A percentile compares a stretch with the other conserved stretches of the same genome.
Conservation (phyloP, 2,329 filamentous ascomycete species). For the Phialemoniopsis sp. region DNA sequence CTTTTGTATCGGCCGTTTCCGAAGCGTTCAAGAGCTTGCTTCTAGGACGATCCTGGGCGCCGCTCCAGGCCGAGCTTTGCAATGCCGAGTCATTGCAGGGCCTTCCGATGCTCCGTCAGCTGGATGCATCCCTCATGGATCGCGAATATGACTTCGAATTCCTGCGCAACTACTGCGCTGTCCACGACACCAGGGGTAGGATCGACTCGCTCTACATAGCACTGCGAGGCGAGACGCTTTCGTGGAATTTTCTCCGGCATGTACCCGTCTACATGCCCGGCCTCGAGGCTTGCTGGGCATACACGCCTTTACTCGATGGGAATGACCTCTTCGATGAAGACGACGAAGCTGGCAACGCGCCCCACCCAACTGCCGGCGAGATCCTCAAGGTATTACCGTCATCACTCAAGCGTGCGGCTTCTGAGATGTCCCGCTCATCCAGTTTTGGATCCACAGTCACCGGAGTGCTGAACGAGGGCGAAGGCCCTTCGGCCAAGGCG, state of each 20-base stretch:
- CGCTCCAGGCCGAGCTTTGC: constrained; percentile 54
- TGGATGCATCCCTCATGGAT: constrained; percentile 38
- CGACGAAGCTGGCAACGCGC: constrained; percentile 13
- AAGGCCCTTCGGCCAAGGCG: constrained; percentile 12
- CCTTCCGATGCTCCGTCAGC: constrained; percentile 54
- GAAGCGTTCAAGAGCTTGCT: constrained; percentile 46
- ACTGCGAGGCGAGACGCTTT: constrained; percentile 48
- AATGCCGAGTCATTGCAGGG: constrained; percentile 50
- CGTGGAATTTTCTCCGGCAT: constrained; percentile 48
- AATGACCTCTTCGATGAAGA: constrained; percentile 26
- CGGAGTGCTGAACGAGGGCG: background rate
- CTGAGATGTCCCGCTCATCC: constrained; percentile 46
- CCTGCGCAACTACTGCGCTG: constrained; percentile 49
- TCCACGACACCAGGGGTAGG: constrained; percentile 47
- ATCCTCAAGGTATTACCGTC: constrained; percentile 33
- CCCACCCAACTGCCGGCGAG: constrained; percentile 40
- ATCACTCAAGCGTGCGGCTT: constrained; percentile 43
- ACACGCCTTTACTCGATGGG: constrained; percentile 45
- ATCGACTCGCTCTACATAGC: constrained; percentile 58
- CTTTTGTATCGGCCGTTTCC: constrained; percentile 44
- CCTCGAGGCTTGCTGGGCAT: constrained; percentile 50
- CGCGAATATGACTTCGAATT: constrained; percentile 45
- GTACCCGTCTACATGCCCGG: constrained; percentile 45
- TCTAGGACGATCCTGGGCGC: constrained; percentile 48
- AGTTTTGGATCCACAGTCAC: constrained; percentile 33